phyloP scores from a whole-genome alignment of 768 basidiomycete species.

The Kwoniella dejecticola region DNA sequence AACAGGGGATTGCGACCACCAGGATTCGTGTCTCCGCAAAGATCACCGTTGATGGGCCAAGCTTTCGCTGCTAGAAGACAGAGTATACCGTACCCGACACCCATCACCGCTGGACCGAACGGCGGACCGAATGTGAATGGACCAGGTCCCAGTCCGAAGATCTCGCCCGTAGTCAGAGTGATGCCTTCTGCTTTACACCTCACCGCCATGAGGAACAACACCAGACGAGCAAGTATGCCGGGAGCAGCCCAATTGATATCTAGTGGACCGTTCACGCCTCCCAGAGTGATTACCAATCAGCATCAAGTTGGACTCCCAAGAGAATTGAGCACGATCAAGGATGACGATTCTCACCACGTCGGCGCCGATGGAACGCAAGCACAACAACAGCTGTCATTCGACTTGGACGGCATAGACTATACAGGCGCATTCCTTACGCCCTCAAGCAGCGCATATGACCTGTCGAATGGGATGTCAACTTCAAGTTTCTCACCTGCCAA shows the following conservation, averaged over 20 bases:
- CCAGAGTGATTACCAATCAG: slow-evolving; percentile 34
- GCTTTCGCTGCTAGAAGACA: slow-evolving; percentile 35
- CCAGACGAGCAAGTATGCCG: slow-evolving; percentile 43
- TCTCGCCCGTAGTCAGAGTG: slow-evolving; percentile 32
- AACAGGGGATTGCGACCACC: slow-evolving; percentile 9
- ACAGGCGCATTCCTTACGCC: slow-evolving; percentile 36
- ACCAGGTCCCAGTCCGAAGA: slow-evolving; percentile 26
- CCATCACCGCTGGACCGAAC: slow-evolving; percentile 14
- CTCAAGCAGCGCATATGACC: slow-evolving; percentile 22
- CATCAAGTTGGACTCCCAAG: slow-evolving; percentile 18
- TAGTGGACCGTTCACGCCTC: slow-evolving; percentile 51
- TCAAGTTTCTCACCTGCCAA: slow-evolving; percentile 12
- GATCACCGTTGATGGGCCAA: slow-evolving; percentile 17
- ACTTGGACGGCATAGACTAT: slow-evolving; percentile 23
- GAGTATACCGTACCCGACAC: slow-evolving; percentile 53
- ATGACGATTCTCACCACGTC: slow-evolving; percentile 31
- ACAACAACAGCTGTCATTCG: slow-evolving; percentile 12
- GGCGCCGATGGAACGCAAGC: neutral
- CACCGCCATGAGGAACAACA: slow-evolving; percentile 45
- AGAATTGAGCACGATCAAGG: slow-evolving; percentile 48
- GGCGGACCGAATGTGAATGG: neutral
- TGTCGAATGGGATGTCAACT: slow-evolving; percentile 4
- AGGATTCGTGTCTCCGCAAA: slow-evolving; percentile 22
- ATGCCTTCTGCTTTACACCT: slow-evolving; percentile 45
- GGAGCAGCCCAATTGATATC: slow-evolving; percentile 41